Percentiles rank a stretch among this genome's conserved stretches.
phyloP scores from a whole-genome alignment of 2,329 filamentous ascomycete genomes.

The Pleurostoma richardsiae region DNA sequence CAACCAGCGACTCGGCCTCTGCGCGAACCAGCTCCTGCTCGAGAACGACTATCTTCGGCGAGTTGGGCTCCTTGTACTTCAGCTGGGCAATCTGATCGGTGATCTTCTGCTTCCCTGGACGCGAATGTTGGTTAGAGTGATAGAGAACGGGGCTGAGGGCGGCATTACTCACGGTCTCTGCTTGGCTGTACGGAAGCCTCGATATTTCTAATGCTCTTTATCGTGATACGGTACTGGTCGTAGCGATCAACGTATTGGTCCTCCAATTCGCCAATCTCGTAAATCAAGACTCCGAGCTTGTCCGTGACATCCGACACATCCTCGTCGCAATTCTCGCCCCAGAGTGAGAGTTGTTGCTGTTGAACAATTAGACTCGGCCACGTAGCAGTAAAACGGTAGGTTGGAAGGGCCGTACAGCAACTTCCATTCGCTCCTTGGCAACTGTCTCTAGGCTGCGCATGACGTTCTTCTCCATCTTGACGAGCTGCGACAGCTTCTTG shows the following conservation, averaged over 20 bases:
- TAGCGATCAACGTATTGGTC: conserved; percentile 98
- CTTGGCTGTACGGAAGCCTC: conserved; percentile 97
- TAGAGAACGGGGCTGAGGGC: too few species aligned
- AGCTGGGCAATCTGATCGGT: conserved; percentile 97
- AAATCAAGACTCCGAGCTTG: conserved; percentile 95
- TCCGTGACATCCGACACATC: conserved; percentile 98
- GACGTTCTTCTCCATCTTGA: conserved; percentile 99
- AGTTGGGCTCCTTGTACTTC: conserved; percentile 99
- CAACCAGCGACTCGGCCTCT: conserved; percentile 97
- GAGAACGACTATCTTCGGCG: conserved; percentile 92
- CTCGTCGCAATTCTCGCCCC: conserved; percentile 93
- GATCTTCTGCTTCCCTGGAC: conserved; percentile 92
- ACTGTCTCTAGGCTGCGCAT: conserved; percentile 98
- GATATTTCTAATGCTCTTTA: conserved; percentile 99
- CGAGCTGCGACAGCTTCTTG: conserved; percentile 95
- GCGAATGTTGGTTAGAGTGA: too few species aligned
- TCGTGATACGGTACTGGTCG: conserved; percentile 97
- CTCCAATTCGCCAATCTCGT: conserved; percentile 97
- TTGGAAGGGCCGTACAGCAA: conserved; percentile 63
- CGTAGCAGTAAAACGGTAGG: neutral
- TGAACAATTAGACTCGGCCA: conserved; percentile 5
- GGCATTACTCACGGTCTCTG: conserved; percentile 71
- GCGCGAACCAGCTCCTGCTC: conserved; percentile 98
- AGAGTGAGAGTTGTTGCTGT: conserved; percentile 97
- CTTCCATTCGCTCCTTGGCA: conserved; percentile 94